A percentile compares a stretch with the other conserved stretches of the same genome.
Evolutionary conservation across 441 rosid species (phyloP).

Genomic region (Croton setiger): DNA sequence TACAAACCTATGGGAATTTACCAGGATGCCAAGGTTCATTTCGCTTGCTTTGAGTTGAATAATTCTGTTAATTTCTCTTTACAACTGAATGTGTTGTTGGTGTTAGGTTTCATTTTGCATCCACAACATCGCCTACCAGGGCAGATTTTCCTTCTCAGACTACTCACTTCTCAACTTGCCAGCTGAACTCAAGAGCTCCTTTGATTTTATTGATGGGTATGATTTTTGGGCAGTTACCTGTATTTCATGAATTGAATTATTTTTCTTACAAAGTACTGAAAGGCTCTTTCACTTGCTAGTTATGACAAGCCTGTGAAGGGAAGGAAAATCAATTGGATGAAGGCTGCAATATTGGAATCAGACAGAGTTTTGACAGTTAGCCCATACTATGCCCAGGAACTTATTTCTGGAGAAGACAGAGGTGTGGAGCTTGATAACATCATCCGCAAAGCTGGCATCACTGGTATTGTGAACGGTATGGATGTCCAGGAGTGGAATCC

Average conservation of each 20-base stretch:
- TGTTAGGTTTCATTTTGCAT: constrained; percentile 79
- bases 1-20: constrained; percentile 69
- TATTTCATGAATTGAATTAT: not conserved
- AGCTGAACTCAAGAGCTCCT: constrained; percentile 53
- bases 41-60: constrained; percentile 2
- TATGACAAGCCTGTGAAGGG: constrained; percentile 67
- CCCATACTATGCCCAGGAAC: constrained; percentile 79
- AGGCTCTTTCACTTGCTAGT: constrained; percentile 29
- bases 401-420: constrained; percentile 61
- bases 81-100: constrained; percentile 6
- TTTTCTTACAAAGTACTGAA: constrained; percentile 1
- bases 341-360: constrained; percentile 78
- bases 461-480: constrained; percentile 86
- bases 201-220: constrained; percentile 80
- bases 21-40: constrained; percentile 63
- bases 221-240: not conserved
- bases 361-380: constrained; percentile 76
- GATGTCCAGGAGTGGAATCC: constrained; percentile 98
- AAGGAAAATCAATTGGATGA: constrained; percentile 95
- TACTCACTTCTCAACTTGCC: constrained; percentile 68
- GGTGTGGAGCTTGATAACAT: constrained; percentile 74
- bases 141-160: constrained; percentile 65
- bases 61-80: not conserved
- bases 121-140: constrained; percentile 89
- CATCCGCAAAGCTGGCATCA: constrained; percentile 51